phyloP scores from a whole-genome alignment of 106 monocot genomes.

The Acorus gramineus region DNA sequence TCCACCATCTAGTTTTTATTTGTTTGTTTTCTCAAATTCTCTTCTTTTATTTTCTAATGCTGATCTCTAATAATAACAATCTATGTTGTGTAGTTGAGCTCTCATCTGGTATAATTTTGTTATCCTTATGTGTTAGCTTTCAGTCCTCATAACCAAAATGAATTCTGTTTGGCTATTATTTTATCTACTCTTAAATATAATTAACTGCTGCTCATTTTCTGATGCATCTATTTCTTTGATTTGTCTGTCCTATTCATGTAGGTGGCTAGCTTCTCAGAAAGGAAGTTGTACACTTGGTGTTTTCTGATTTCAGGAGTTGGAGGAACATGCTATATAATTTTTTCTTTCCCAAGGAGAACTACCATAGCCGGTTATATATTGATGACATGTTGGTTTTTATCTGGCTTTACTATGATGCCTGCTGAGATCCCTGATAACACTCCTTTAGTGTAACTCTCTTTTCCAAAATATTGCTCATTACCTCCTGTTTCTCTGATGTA shows the following conservation, averaged over 20 bases:
- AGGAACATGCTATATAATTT: slow-evolving; percentile 23
- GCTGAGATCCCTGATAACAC: slow-evolving; percentile 95
- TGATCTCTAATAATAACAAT: too few relatives aligned
- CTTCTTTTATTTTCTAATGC: too few relatives aligned
- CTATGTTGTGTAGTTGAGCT: neutral
- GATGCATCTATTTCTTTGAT: neutral
- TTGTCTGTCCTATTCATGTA: slow-evolving; percentile 11
- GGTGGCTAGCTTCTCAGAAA: slow-evolving; percentile 79
- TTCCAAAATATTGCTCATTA: too few relatives aligned
- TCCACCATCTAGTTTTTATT: too few relatives aligned
- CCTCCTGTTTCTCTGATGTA: too few relatives aligned
- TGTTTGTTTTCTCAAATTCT: too few relatives aligned
- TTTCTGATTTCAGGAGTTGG: slow-evolving; percentile 53
- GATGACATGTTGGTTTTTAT: slow-evolving; percentile 65
- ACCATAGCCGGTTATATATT: slow-evolving; percentile 42
- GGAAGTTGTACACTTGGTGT: slow-evolving; percentile 82
- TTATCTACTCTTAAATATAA: too few relatives aligned
- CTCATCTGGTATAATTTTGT: neutral
- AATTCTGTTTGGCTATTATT: too few relatives aligned
- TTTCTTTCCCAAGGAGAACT: slow-evolving; percentile 17
- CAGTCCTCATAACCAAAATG: too few relatives aligned
- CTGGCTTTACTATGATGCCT: slow-evolving; percentile 86
- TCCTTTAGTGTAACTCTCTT: slow-evolving; percentile 61
- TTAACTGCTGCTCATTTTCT: neutral
- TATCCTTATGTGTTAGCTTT: too few relatives aligned